Evolutionary conservation across 768 basidiomycete genomes (phyloP), one percentile per base, ranked within the genome.

Genomic region (Postia placenta): DNA sequence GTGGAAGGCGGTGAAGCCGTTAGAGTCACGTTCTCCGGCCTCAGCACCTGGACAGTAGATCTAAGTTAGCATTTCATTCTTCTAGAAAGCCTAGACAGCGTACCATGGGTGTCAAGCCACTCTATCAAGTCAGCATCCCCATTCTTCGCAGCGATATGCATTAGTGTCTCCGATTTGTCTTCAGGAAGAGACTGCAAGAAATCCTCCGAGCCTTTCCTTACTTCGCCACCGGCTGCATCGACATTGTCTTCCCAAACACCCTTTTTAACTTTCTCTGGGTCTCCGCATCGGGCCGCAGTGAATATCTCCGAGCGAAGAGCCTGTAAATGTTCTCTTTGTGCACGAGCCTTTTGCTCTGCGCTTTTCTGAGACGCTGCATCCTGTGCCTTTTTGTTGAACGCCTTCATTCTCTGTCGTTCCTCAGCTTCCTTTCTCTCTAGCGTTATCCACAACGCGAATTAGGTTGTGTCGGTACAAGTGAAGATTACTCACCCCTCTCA

Each of bases 21-120:
- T 54, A 0, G 71, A 73, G 63, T 88, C 74, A 45, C 78, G 75
- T 60, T 89, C 87, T 52, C 87, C 86, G 17, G 78, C 71, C 53
- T 87, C 83, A 42, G 84, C 85, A 66, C 79, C 87, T 89, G 52
- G 42, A 42, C 52, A 38, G 46, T 55, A 39, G 56, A 39, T 11
- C n/a, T 51, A 33, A 51, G 49, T 56, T 46, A 53, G 50, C 44
- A n/a, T n/a, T n/a, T n/a, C n/a, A n/a, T n/a, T n/a, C n/a, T n/a
- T n/a, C n/a, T n/a, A n/a, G n/a, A n/a, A n/a, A n/a, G n/a, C n/a
- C n/a, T n/a, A n/a, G n/a, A n/a, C n/a, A 44, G 65, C 80, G 56
- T 57, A 87, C 87, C 79, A 61, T 89, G 86, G 4, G 76, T 70
- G 64, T 83, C 76, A 11, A 90, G 74, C 85, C 86, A 89, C 56